phyloP scores from a whole-genome alignment of 768 basidiomycete genomes.

The Mycena epipterygia region DNA sequence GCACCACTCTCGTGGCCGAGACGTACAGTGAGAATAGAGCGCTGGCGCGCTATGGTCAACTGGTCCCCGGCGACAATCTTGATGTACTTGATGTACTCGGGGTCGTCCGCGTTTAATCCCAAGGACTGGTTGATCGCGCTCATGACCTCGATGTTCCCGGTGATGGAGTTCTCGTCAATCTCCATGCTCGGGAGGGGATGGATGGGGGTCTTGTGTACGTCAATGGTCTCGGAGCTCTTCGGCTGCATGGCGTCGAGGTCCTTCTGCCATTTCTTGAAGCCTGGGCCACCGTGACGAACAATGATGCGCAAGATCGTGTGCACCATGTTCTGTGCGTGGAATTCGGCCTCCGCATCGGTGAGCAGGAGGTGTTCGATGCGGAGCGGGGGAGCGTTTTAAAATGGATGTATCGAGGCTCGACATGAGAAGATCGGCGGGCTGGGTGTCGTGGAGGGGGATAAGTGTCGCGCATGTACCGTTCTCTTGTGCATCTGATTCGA shows the following conservation, averaged over 20 bases:
- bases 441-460: conserved; percentile 35
- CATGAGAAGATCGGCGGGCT: conserved; percentile 35
- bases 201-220: conserved; percentile 27
- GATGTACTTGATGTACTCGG: conserved; percentile 16
- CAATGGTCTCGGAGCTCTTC: conserved; percentile 21
- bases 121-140: conserved; percentile 26
- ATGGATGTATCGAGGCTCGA: conserved; percentile 30
- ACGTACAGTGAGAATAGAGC: conserved; percentile 27
- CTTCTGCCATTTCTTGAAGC: conserved; percentile 13
- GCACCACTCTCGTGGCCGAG: conserved; percentile 31
- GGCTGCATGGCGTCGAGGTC: conserved; percentile 26
- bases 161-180: conserved; percentile 36
- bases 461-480: conserved; percentile 48
- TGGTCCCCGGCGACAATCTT: conserved; percentile 37
- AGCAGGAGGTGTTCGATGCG: conserved; percentile 36
- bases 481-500: not conserved
- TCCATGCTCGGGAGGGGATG: conserved; percentile 32
- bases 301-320: conserved; percentile 34
- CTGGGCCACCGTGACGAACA: conserved; percentile 31
- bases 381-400: conserved; percentile 35
- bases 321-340: conserved; percentile 13
- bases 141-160: conserved; percentile 37
- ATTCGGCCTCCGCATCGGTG: conserved; percentile 24
- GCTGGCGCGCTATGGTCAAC: conserved; percentile 31
- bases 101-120: conserved; percentile 11